Evolutionary conservation across 2,329 filamentous ascomycete species (phyloP), one percentile per base, ranked within the genome.

Genomic region (Colletotrichum gigasporum): DNA sequence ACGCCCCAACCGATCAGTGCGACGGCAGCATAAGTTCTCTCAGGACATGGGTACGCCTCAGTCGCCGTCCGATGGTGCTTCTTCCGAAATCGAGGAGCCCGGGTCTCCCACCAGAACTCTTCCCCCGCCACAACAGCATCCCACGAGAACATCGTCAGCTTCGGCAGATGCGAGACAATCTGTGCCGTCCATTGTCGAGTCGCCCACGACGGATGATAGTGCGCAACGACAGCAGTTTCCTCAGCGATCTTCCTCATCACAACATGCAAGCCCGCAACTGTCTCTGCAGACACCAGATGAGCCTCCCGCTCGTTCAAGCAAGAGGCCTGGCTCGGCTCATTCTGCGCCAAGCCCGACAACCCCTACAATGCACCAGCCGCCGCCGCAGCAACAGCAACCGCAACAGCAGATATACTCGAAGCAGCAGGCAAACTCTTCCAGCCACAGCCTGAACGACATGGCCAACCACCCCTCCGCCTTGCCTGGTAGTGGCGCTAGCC

Each of bases 391-490:
- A 42, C 67, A 66, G 11, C 59, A 64, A 32, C 50, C 39, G 26
- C 42, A 60, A 28, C 63, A 67, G 32, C 53, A 47, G n/a, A n/a
- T n/a, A n/a, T n/a, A n/a, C n/a, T 67, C 69, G 18, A 72, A 71
- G 63, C 67, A 71, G 47, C 45, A 67, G 12, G 58, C 69, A 28
- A 66, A 68, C 10, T 42, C 60, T n/a, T 28, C 65, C 2, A 52
- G 51, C 5, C 60, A 66, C 82, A 86, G 83, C 1, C 80, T 90
- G 18, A 88, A 89, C 68, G 90, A 94, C 28, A 85, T 91, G 68
- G 82, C 85, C 9, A 86, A 86, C 28, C 84, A 86, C 64, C 87
- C 91, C 3, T 88, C 92, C n/a, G 82, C 88, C 26, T 78, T 95
- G 2, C 89, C 91, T 20, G 91, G 91, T 11, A 89, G 88, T 58